Base-by-base conservation (phyloP, 2,329 filamentous ascomycete species). In the Pseudogymnoascus sp. region DNA sequence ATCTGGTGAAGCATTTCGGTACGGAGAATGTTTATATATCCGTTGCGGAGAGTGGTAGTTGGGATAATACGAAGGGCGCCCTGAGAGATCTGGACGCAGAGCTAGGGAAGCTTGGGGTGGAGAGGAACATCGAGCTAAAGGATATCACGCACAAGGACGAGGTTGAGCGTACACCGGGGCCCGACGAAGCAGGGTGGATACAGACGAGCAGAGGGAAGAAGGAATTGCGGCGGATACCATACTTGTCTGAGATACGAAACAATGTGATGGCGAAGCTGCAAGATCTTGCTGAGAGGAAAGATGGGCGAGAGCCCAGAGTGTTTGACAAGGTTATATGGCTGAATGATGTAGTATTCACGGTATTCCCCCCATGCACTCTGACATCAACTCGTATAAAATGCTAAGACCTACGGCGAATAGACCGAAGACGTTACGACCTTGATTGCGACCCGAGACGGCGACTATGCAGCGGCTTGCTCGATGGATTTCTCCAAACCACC, bases 21-120 rank as follows among this genome's bases (percentile, higher is more conserved):
- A 74, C 80, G 0, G 78, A 84, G 2, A 89, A 90, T 70, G 82
- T 90, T 1, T 90, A 82, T 70, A 80, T 91, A 42, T 85, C 83
- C 65, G 80, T 90, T 31, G 81, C 83, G 64, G 88, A 91, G 72
- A 87, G 84, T 68, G 87, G 87, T 4, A 88, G 85, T 70, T 86
- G 82, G 76, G 88, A 91, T 71, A 78, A 86, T 64, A 89, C 83
- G 16, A 90, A 90, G 72, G 80, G 76, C 14, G 82, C 82, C 6
- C 74, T 91, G 67, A 74, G 72, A 21, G 78, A 82, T 24, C 75
- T 91, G 29, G 85, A 88, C 64, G 67, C 65, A 1, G 74, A 81
- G 62, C 75, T 90, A 8, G 81, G 78, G 7, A 71, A 71, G 11
- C 68, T 83, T 14, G 79, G 81, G 1, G 81, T 89, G 2, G 73